Evolutionary conservation across 163 green algal genomes (phyloP), one percentile per base, ranked within the genome.

Genomic region (Coccomyxa subellipsoidea): DNA sequence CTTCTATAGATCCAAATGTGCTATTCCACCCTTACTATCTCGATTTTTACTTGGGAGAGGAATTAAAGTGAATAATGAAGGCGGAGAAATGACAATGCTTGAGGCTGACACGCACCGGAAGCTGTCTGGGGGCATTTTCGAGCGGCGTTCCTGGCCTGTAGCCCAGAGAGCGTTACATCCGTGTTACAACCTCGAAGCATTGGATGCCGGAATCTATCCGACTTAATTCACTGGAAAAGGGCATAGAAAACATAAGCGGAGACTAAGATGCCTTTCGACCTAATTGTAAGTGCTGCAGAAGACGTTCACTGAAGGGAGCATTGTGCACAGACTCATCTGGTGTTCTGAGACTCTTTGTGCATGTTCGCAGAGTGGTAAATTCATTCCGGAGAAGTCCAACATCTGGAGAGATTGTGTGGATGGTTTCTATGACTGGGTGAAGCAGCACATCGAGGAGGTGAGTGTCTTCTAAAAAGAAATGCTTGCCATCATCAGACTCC

Each of bases 371-470:
- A 95, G 86, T 38, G 95, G 95, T 27, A 94, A 93, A 80, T 98
- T 98, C 83, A 90, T 98, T 18, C 94, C 95, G 10, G 96, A 99
- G 76, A 99, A 99, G 87, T 94, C 85, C 77, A 99, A 99, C 88
- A 98, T 99, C 54, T 99, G 96, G 96, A 86, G 96, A 12, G 96
- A 99, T 82, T 97, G 92, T 86, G 94, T 96, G 27, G 96, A 99
- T 83, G 95, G 96, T 7, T 93, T 93, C 79, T 96, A 97, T 80
- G 95, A 99, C 89, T 99, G 95, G 95, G 94, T 98, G 23, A 93
- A 95, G 85, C 93, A 97, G 84, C 94, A 98, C 79, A 91, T 97
- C 35, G 54, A 89, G 84, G 93, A 96, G 87, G 92, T 94, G 40
- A 35, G 59, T 6, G 1, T 59, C n/a, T n/a, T n/a, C n/a, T n/a